phyloP scores from a whole-genome alignment of 306 rosid genomes.

The Sicyos baderoa region DNA sequence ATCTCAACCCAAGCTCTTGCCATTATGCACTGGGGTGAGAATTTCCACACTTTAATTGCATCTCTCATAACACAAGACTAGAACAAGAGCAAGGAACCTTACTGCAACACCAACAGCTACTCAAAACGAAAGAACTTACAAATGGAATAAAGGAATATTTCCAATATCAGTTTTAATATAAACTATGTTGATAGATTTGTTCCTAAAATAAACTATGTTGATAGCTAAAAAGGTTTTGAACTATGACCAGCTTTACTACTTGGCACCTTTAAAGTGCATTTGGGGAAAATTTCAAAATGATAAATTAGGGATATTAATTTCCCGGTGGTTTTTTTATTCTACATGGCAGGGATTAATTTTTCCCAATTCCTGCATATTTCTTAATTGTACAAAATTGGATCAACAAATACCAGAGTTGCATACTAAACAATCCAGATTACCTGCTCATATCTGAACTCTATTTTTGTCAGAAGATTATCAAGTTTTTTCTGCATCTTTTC shows the following conservation, averaged over 20 bases:
- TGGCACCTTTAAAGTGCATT: background rate
- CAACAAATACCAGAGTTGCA: slow-evolving; percentile 10
- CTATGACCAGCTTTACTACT: background rate
- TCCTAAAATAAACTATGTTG: background rate
- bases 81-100: background rate
- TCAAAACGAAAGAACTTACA: background rate
- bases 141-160: background rate
- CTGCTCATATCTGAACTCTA: slow-evolving; percentile 64
- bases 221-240: background rate
- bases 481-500: slow-evolving; percentile 60
- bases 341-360: no score
- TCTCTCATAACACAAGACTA: background rate
- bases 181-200: background rate
- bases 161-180: background rate
- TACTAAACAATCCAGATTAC: slow-evolving; percentile 30
- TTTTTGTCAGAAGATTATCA: slow-evolving; percentile 38
- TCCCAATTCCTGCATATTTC: background rate
- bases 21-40: background rate
- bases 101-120: background rate
- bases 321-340: no score
- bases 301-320: no score
- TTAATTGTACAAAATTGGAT: background rate
- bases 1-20: background rate
- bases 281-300: background rate
- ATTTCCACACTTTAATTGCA: background rate